Base-by-base conservation (phyloP, 768 basidiomycete species). In the Tremella fuciformis region DNA sequence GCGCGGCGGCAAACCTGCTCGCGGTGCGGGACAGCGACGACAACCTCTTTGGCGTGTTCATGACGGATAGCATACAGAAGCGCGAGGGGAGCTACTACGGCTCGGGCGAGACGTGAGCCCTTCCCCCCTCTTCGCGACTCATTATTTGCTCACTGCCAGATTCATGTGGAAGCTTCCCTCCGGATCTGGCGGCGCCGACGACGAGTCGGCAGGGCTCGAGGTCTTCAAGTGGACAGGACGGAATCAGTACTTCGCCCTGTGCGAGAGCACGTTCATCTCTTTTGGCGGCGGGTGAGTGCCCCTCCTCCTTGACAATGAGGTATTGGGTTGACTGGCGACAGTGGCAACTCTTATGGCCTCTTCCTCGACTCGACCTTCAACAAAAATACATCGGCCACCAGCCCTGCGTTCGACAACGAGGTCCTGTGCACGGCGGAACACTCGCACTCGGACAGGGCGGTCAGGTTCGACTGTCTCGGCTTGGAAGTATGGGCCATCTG, bases 161-260 rank as follows among this genome's bases (percentile, higher is more conserved):
- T 73, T 70, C 49, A 39, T 70, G 24, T 73, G 59, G 57, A 70
- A 63, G 49, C 53, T 70, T 34, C 22, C 21, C 58, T 53, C 57
- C 39, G 56, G 29, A 51, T 50, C 58, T 51, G 37, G 26, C 46
- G 47, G 24, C 19, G 18, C 52, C 60, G 29, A 11, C 6, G 29
- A 34, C 29, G 29, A 34, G 4, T 4, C 29, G 29, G 29, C 4
- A 4, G 11, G 29, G 29, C 11, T 34, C 6, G 11, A 34, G 29
- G 11, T 69, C 13, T 76, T 68, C 55, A 50, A 56, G 3, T 76
- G 75, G 85, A 93, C 92, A 0, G 91, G 91, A 2, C 84, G 79
- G 74, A 99, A 98, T 72, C 86, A 86, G 53, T 97, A 97, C 68
- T 87, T 96, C 40, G 85, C 89, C 19, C 80, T 94, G 7, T 92